Base-by-base conservation (phyloP, 495 filamentous ascomycete genomes). In the Sordaria brevicollis region DNA sequence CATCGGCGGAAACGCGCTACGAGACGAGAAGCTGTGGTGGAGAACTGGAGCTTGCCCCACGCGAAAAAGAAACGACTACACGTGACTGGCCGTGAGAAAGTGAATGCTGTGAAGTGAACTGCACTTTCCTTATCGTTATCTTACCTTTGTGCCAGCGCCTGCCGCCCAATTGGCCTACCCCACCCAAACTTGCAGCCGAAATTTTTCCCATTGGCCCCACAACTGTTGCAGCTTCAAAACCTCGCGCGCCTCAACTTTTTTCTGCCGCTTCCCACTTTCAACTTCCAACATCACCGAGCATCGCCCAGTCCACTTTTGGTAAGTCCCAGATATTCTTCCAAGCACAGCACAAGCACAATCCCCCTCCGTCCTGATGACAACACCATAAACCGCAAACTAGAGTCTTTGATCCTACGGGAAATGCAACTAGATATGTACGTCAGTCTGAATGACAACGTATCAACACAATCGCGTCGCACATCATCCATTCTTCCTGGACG, bases 361-460 rank as follows among this genome's bases (percentile, higher is more conserved):
- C 54, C 21, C 68, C 68, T 34, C 70, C 79, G 76, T 74, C 69
- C 74, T 87, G 86, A 87, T 87, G 86, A 87, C 81, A 87, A 70
- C 65, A 78, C 86, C 89, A 62, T 87, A 93, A 91, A 94, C 93
- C 90, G 88, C 92, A 94, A 98, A 98, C 94, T 98, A 98, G 94
- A 98, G 94, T 98, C 94, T 98, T 97, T 98, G 94, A 98, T 91
- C 77, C 92, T 68, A 79, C 84, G 84, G 91, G 90, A 88, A 43
- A 93, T 96, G 95, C 94, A 97, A 94, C 90, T 91, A 81, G 77
- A 83, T 88, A 90, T 93, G 92, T 90, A 98, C 94, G 94, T 98
- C 94, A 98, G 94, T 93, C 94, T 98, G 94, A 98, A 86, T 77
- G 78, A 62, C 49, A 62, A 62, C 49, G 49, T 62, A 31, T 31